Conservation (phyloP, 2,329 filamentous ascomycete genomes). For the Fusarium zealandicum region DNA sequence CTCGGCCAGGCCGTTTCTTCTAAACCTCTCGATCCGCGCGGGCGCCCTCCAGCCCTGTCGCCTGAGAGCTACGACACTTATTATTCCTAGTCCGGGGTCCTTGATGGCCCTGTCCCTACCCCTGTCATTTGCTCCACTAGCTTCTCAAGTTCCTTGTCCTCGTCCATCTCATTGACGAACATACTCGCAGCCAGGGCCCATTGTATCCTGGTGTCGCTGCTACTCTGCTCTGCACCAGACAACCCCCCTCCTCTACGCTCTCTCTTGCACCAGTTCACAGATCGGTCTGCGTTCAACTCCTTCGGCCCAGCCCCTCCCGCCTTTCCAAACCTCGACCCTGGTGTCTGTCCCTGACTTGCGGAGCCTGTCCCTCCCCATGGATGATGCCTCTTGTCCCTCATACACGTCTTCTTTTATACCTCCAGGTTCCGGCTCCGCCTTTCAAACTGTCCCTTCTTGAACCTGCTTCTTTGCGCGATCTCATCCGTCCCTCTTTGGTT, state of each 20-base stretch:
- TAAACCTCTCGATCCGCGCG: constrained; percentile 16
- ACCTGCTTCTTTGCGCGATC: constrained; percentile 37
- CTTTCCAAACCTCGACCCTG: constrained; percentile 40
- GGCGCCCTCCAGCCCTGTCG: constrained; percentile 31
- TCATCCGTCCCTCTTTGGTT: constrained; percentile 36
- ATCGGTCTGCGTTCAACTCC: constrained; percentile 41
- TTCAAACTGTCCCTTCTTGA: constrained; percentile 35
- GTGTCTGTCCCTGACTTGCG: constrained; percentile 37
- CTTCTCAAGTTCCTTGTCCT: constrained; percentile 38
- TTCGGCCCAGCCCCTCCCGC: constrained; percentile 40
- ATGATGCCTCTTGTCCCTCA: constrained; percentile 41
- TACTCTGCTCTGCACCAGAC: constrained; percentile 37
- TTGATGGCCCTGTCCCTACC: constrained; percentile 22
- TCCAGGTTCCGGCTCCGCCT: constrained; percentile 42
- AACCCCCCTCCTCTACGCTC: constrained; percentile 31
- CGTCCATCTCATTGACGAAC: constrained; percentile 35
- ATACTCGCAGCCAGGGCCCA: constrained; percentile 35
- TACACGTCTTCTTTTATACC: constrained; percentile 44
- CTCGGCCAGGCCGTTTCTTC: constrained; percentile 15
- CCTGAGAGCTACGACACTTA: constrained; percentile 38
- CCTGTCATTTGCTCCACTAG: constrained; percentile 28
- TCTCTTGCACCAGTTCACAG: constrained; percentile 36
- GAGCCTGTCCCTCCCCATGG: constrained; percentile 39
- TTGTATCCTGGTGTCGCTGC: constrained; percentile 34
- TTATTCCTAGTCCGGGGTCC: constrained; percentile 38